phyloP scores from a whole-genome alignment of 805 yeast species.

The Saccharomyces eubayanus region DNA sequence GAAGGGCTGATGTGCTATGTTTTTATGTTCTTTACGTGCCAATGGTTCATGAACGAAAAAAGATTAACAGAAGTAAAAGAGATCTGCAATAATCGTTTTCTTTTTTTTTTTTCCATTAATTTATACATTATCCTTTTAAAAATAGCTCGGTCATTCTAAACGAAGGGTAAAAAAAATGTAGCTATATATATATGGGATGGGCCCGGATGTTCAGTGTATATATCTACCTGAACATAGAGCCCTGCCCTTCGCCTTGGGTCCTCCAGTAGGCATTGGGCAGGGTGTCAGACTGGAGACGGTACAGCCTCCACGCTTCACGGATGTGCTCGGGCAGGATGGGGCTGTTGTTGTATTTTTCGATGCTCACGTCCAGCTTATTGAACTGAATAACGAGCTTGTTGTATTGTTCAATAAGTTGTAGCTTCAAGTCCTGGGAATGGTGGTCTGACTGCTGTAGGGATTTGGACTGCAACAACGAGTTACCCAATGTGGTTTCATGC shows the following conservation, averaged over 20 bases:
- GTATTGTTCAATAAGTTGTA: constrained; percentile 26
- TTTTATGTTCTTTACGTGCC: not conserved
- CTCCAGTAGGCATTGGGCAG: constrained; percentile 62
- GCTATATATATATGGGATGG: not conserved
- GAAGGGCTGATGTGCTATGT: not conserved
- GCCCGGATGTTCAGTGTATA: not conserved
- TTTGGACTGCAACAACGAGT: constrained; percentile 15
- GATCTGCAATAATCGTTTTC: not conserved
- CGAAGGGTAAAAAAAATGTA: not conserved
- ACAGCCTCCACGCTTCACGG: constrained; percentile 80
- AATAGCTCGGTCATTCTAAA: not conserved
- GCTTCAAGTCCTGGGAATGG: constrained; percentile 20
- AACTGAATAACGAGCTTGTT: constrained; percentile 25
- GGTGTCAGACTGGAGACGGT: constrained; percentile 56
- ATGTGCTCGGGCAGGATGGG: constrained; percentile 81
- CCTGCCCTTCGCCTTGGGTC: constrained; percentile 62
- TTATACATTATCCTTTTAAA: not conserved
- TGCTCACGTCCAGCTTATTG: constrained; percentile 25
- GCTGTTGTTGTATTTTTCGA: constrained; percentile 34
- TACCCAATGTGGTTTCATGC: constrained; percentile 15
- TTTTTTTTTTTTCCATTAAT: not conserved
- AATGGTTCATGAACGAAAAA: not conserved
- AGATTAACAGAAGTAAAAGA: not conserved
- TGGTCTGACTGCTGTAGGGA: constrained; percentile 7
- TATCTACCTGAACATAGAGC: constrained; percentile 20